Base-by-base conservation (phyloP, 2,329 filamentous ascomycete genomes). In the Hymenoscyphus fructigenus region DNA sequence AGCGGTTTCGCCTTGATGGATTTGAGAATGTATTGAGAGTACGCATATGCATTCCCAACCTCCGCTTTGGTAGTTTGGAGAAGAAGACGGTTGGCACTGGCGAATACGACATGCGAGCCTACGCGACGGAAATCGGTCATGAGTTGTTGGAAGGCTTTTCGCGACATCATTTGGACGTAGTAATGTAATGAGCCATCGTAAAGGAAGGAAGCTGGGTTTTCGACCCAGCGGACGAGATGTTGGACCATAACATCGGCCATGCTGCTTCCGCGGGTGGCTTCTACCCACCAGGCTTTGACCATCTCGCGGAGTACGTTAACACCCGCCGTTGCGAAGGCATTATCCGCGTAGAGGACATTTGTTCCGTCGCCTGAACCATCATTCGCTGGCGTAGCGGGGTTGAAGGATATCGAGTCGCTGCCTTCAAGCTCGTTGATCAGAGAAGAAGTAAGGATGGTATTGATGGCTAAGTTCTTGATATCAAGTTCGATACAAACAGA, bases 161-260 rank as follows among this genome's bases (percentile, higher is more conserved):
- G 91, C 38, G 93, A 97, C 90, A 99, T 96, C 87, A 97, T 95
- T 77, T 97, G 94, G 62, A 99, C 93, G 74, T 99, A 98, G 81
- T 97, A 95, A 75, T 98, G 93, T 68, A 99, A 79, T 5, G 93
- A 92, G 4, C 91, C 88, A 78, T 99, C 96, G 75, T 98, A 99
- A 64, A 99, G 88, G 79, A 94, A 97, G 0, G 93, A 97, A 59
- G 91, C 90, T 0, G 94, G 92, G 67, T 89, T 95, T 76, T 97
- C 93, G 1, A 98, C 93, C 96, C 96, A 99, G 68, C 96, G 91
- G 23, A 99, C 92, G 4, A 99, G 84, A 78, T 99, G 94, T 75
- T 97, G 93, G 0, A 99, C 95, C 83, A 99, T 92, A 62, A 98
- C 88, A 78, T 99, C 95, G 0, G 96, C 96, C 92, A 99, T 97